Base-by-base conservation (phyloP, 768 basidiomycete species). In the Kwoniella botswanensis region DNA sequence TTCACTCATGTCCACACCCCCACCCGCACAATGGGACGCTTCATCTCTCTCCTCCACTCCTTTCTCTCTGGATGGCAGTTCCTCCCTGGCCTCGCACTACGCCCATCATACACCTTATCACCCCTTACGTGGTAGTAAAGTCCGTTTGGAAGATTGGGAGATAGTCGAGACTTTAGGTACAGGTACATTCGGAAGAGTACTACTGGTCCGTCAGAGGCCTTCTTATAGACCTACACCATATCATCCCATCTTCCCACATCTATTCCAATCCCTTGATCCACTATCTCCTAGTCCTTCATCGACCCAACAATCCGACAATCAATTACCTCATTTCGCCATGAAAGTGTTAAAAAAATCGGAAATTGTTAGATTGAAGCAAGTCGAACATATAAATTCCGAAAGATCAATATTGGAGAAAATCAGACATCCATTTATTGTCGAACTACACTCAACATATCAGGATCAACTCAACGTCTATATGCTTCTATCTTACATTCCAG, bases 381-480 rank as follows among this genome's bases (percentile, higher is more conserved):
- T 98, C 64, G 94, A 98, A 82, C 97, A 99, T 82, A 95, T 98
- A 78, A 98, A 96, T 79, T 93, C 93, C 10, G 97, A 99, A 82
- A 90, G 95, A 22, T 90, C 91, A 78, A 98, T 98, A 74, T 89
- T 99, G 44, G 93, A 93, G 21, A 89, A 91, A 43, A 90, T 97
- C 54, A 89, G 91, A 57, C 94, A 98, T 81, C 94, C 95, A 2
- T 98, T 98, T 85, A 89, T 99, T 72, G 95, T 99, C 71, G 94
- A 98, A 78, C 89, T 99, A 73, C 82, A 83, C 67, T 77, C 82
- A 13, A 83, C 84, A 22, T 84, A 84, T 74, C 96, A 97, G 84
- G 97, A 99, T 84, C 91, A 91, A 79, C 86, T 94, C 79, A 98
- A 99, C 86, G 90, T 98, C 60, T 99, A 99, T 85, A 96, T 99